phyloP scores from a whole-genome alignment of 148 eudicot genomes.

The Talinum fruticosum region DNA sequence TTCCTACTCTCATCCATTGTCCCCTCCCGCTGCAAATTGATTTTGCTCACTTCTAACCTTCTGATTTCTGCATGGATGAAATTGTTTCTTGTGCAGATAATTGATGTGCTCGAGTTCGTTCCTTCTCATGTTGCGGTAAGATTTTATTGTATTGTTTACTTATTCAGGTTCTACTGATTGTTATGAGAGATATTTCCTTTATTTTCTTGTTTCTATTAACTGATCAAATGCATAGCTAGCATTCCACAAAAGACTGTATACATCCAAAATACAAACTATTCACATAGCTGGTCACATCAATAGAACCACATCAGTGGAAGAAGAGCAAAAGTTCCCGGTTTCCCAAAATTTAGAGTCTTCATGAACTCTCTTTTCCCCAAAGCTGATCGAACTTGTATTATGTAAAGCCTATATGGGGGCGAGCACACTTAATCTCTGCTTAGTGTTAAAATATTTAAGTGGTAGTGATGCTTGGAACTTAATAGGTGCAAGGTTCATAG shows the following conservation, averaged over 20 bases:
- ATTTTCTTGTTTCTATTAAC: too few relatives aligned
- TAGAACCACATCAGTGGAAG: too few relatives aligned
- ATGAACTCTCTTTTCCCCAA: too few relatives aligned
- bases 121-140: slow-evolving; percentile 97
- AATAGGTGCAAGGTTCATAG: background rate
- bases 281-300: too few relatives aligned
- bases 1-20: background rate
- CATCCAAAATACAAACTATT: too few relatives aligned
- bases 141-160: background rate
- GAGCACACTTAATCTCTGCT: background rate
- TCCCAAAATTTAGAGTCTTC: too few relatives aligned
- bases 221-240: too few relatives aligned
- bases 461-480: background rate
- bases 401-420: background rate
- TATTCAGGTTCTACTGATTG: background rate
- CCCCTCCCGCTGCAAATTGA: background rate
- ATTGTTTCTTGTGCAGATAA: slow-evolving; percentile 58
- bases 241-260: too few relatives aligned
- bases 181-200: background rate
- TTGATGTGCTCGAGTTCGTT: slow-evolving; percentile 84
- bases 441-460: background rate
- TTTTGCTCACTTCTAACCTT: background rate
- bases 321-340: too few relatives aligned
- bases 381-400: background rate
- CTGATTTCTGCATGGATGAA: slow-evolving; percentile 7